phyloP scores from a whole-genome alignment of 169 alveolate species.

The Eimeria necatrix region DNA sequence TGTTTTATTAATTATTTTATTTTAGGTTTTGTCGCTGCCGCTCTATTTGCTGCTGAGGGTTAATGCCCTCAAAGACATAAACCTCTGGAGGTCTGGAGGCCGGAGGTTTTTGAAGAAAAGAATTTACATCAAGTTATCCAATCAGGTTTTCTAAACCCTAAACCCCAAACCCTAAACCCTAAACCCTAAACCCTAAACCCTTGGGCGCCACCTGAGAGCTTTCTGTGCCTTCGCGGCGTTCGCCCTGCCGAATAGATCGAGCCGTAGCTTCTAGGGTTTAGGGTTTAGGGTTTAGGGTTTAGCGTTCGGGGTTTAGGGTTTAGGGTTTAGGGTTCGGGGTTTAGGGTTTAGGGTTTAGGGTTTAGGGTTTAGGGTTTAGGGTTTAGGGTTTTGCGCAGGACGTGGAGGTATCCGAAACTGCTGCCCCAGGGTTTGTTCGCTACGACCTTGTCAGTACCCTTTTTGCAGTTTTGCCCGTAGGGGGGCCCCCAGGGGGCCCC shows the following conservation, averaged over 20 bases:
- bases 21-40: too few relatives aligned
- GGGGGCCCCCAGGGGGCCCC: constrained; percentile 44
- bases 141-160: constrained; percentile 4
- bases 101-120: too few relatives aligned
- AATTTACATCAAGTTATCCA: too few relatives aligned
- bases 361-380: constrained; percentile 30
- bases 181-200: constrained; percentile 9
- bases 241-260: neutral
- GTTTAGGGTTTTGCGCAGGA: neutral
- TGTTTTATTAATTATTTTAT: too few relatives aligned
- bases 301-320: neutral
- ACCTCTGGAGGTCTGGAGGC: too few relatives aligned
- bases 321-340: constrained; percentile 11
- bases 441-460: constrained; percentile 30
- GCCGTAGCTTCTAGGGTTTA: neutral
- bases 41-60: too few relatives aligned
- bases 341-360: constrained; percentile 30
- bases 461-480: constrained; percentile 43
- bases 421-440: constrained; percentile 62
- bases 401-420: constrained; percentile 12
- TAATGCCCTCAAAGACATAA: too few relatives aligned
- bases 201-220: neutral
- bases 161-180: constrained; percentile 33
- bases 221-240: neutral
- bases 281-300: constrained; percentile 51